Evolutionary conservation across 805 yeast species (phyloP), one percentile per base, ranked within the genome.

Genomic region (Yarrowia sp.): DNA sequence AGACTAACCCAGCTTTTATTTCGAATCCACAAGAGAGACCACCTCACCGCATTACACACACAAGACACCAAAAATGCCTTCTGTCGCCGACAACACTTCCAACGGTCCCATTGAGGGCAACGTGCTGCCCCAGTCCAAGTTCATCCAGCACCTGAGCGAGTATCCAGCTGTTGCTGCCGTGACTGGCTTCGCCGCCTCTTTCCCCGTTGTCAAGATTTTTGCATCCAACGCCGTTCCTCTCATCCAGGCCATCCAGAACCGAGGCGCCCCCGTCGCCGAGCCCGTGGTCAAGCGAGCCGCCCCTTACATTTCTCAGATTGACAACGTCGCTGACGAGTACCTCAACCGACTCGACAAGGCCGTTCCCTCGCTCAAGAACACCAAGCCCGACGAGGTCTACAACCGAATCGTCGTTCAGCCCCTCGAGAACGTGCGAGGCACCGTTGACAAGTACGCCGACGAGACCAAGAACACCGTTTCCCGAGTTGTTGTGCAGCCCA

Each of bases 181-280:
- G 61, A 84, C 85, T 65, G 89, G 89, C 3, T 76, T 86, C 70
- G 73, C 84, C 50, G 86, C 87, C 15, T 85, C 89, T 14, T 83
- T 84, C 73, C 89, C 89, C 19, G 81, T 84, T 38, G 81, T 82
- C 68, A 85, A 85, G 74, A 78, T 85, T 55, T 85, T 86, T 75
- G 83, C 86, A 4, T 84, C 89, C 13, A 86, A 86, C 75, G 86
- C 87, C 39, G 83, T 86, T 49, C 90, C 90, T 12, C 75, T 86
- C 56, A 72, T 86, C 72, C 83, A 84, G 75, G 82, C 76, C 63
- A 68, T 78, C 52, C 72, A 73, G 68, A 76, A 75, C 66, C 74
- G 76, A 34, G 66, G 75, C 43, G 69, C 70, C 47, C 72, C 74
- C 24, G 74, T 76, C 19, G 68, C 75, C 5, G 77, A 76, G 65